Percentiles rank a stretch among this genome's conserved stretches.
phyloP scores from a whole-genome alignment of 768 basidiomycete genomes.

The Rhizopogon vinicolor region DNA sequence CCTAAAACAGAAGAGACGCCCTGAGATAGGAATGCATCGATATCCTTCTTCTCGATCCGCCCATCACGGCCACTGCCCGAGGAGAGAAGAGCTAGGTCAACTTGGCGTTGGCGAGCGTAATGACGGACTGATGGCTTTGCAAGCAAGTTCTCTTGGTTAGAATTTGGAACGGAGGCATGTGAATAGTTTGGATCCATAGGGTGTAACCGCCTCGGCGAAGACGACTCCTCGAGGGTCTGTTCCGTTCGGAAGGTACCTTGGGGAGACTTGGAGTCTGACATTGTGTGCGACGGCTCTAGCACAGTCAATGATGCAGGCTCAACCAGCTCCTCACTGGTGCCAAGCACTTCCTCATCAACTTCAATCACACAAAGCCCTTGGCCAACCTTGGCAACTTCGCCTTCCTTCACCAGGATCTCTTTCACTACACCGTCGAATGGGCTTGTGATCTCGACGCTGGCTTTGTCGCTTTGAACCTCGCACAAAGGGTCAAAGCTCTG shows the following conservation, averaged over 20 bases:
- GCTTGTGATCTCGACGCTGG: conserved; percentile 86
- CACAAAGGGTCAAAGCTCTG: conserved; percentile 70
- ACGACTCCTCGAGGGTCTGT: background rate
- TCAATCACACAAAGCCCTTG: conserved; percentile 75
- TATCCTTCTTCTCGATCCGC: conserved; percentile 68
- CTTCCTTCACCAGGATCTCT: conserved; percentile 72
- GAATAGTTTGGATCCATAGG: conserved; percentile 60
- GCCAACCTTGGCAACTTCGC: conserved; percentile 82
- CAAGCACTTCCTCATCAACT: conserved; percentile 55
- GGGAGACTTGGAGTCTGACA: conserved; percentile 9
- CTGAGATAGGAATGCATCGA: conserved; percentile 53
- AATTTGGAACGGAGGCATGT: conserved; percentile 10
- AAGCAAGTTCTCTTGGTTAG: conserved; percentile 36
- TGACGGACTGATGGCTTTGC: conserved; percentile 78
- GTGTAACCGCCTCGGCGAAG: conserved; percentile 34
- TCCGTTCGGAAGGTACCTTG: background rate
- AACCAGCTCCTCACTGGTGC: conserved; percentile 11
- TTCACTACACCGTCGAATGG: conserved; percentile 77
- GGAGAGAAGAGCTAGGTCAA: conserved; percentile 53
- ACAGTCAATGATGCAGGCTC: background rate
- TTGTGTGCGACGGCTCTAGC: background rate
- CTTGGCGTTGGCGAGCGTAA: conserved; percentile 59
- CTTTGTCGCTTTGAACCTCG: conserved; percentile 89
- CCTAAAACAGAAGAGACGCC: background rate
- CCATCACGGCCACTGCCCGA: conserved; percentile 75